Percentiles rank a stretch among this genome's conserved stretches.
These are phyloP conservation scores for Flammula alnicola DNA, from an alignment of 1,284 basidiomycete genomes.

Conservation along the genomic window DNA sequence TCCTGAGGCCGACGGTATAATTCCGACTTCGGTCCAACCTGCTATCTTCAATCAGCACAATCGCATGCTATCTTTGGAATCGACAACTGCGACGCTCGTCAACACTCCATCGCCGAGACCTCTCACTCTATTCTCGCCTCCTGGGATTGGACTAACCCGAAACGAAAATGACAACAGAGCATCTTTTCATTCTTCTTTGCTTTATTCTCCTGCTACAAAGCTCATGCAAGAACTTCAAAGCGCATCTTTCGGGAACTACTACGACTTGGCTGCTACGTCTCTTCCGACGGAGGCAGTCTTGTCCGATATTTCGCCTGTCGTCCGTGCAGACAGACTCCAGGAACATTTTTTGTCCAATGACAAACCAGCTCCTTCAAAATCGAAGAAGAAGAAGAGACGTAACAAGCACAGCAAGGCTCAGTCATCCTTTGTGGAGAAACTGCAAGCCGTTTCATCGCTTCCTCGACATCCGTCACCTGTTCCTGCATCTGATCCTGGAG, in stretches of 20 bases:
- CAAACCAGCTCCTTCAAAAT: conserved; percentile 5
- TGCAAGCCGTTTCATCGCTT: conserved; percentile 11
- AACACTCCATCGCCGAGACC: conserved; percentile 27
- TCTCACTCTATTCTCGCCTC: conserved; percentile 11
- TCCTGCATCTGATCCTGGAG: conserved; percentile 1
- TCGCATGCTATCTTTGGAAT: conserved; percentile 27
- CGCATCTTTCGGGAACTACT: conserved; percentile 19
- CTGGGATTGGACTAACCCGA: conserved; percentile 1
- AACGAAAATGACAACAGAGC: conserved; percentile 3
- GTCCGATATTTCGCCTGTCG: conserved; percentile 31
- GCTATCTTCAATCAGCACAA: conserved; percentile 23
- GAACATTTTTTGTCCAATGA: conserved; percentile 2
- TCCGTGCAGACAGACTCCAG: conserved; percentile 21
- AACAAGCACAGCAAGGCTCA: conserved; percentile 4
- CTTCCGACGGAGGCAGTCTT: conserved; percentile 9
- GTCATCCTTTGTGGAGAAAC: conserved; percentile 22
- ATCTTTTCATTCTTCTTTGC: conserved; percentile 6
- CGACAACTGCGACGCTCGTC: conserved; percentile 24
- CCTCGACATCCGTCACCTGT: conserved; percentile 1
- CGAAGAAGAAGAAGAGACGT: conserved; percentile 18
- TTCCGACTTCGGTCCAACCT: conserved; percentile 10
- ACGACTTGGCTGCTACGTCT: conserved; percentile 17
- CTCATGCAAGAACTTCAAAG: conserved; percentile 22
- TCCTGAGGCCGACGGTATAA: background rate
- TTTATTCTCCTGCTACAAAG: conserved; percentile 23